phyloP scores from a whole-genome alignment of 768 basidiomycete genomes.

The Suillus occidentalis region DNA sequence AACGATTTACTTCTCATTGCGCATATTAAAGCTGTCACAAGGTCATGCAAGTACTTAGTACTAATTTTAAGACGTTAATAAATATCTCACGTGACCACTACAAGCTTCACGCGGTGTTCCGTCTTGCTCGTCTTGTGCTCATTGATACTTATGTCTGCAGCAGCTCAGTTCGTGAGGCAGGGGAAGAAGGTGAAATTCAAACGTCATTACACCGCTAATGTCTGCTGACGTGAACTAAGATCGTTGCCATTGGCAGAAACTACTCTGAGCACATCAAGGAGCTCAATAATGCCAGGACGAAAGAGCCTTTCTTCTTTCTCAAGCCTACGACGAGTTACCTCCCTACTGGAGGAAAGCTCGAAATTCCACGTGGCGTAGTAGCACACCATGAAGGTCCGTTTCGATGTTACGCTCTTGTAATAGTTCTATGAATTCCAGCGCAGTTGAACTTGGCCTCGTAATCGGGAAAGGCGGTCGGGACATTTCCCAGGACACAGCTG shows the following conservation, averaged over 20 bases:
- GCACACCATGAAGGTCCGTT: constrained; percentile 87
- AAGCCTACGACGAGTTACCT: constrained; percentile 95
- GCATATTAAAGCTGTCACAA: too few species aligned
- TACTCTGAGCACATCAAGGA: constrained; percentile 92
- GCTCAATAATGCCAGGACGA: constrained; percentile 79
- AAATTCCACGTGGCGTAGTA: constrained; percentile 81
- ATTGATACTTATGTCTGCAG: constrained; percentile 29
- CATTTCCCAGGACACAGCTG: constrained; percentile 70
- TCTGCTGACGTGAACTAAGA: constrained; percentile 41
- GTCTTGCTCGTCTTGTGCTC: constrained; percentile 5
- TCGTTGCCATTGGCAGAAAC: constrained; percentile 95
- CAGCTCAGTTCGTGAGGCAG: constrained; percentile 42
- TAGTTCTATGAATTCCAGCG: background rate
- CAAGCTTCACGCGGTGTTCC: constrained; percentile 3
- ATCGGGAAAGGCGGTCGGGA: constrained; percentile 88
- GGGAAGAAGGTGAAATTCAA: constrained; percentile 44
- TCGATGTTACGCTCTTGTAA: background rate
- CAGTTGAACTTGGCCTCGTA: constrained; percentile 96
- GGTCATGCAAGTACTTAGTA: too few species aligned
- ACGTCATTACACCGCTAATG: background rate
- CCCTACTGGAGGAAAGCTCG: constrained; percentile 70
- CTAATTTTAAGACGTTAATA: background rate
- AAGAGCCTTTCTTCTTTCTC: constrained; percentile 97
- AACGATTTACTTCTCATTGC: too few species aligned
- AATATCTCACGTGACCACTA: background rate